A percentile compares a stretch with the other conserved stretches of the same genome.
Conservation (phyloP, 1,284 basidiomycete genomes). For the Ustilago cynodontis region DNA sequence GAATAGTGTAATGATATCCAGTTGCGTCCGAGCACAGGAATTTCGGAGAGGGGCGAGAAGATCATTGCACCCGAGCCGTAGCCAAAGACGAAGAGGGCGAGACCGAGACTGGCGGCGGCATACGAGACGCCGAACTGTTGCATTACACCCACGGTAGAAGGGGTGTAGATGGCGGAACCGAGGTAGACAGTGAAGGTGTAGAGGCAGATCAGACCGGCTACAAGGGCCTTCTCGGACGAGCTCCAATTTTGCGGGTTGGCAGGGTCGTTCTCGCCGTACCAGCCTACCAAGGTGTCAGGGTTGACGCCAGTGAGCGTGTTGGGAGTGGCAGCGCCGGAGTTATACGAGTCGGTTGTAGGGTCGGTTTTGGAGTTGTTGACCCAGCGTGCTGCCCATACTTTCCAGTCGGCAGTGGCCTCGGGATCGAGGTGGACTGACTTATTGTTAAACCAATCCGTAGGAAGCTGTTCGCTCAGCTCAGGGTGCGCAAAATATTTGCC, state of each 20-base stretch:
- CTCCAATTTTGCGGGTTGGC: constrained; percentile 62
- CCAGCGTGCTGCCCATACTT: background rate
- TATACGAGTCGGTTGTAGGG: no score
- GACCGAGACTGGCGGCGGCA: constrained; percentile 65
- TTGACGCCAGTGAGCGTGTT: background rate
- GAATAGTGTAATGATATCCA: constrained; percentile 23
- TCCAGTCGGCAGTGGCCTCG: background rate
- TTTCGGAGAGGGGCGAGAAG: constrained; percentile 67
- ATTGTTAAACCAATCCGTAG: background rate
- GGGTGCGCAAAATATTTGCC: constrained; percentile 10
- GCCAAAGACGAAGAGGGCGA: constrained; percentile 41
- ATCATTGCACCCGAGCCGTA: constrained; percentile 59
- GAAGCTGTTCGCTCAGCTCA: constrained; percentile 11
- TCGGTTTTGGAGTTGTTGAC: background rate
- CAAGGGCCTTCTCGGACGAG: constrained; percentile 45
- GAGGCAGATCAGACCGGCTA: constrained; percentile 53
- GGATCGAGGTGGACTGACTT: background rate
- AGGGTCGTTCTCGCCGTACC: constrained; percentile 61
- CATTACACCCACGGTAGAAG: constrained; percentile 20
- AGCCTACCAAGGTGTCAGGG: constrained; percentile 70
- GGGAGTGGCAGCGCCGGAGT: background rate
- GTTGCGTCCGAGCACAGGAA: constrained; percentile 59
- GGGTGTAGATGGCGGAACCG: constrained; percentile 71
- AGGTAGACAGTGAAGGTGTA: constrained; percentile 74
- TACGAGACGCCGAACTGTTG: constrained; percentile 65